Evolutionary conservation across 2,329 filamentous ascomycete species (phyloP).

Genomic region (Aspergillus awamori): DNA sequence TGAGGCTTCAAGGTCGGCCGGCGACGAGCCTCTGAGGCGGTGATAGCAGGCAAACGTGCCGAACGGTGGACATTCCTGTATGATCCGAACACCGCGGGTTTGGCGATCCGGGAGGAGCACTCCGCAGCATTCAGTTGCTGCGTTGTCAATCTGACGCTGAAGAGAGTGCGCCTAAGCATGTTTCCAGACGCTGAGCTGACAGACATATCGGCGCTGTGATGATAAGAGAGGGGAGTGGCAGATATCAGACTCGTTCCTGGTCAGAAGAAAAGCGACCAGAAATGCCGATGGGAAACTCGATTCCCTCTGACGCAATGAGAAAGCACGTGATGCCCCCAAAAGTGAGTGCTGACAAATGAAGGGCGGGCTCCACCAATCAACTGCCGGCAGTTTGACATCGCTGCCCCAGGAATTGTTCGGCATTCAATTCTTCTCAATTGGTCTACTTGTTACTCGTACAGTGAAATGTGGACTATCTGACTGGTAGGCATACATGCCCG

Average conservation of each 20-base stretch:
- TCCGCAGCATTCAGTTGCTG: conserved; percentile 25
- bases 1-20: conserved; percentile 50
- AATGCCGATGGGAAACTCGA: conserved; percentile 1
- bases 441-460: neutral
- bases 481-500: neutral
- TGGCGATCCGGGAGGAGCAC: conserved; percentile 31
- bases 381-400: conserved; percentile 21
- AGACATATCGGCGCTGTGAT: conserved; percentile 31
- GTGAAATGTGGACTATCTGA: neutral
- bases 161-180: conserved; percentile 35
- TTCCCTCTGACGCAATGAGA: conserved; percentile 37
- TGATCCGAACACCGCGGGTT: conserved; percentile 32
- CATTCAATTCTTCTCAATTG: neutral
- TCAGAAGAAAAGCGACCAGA: neutral
- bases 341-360: conserved; percentile 34
- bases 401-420: neutral
- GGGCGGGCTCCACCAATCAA: conserved; percentile 25
- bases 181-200: conserved; percentile 35
- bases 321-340: conserved; percentile 27
- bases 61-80: conserved; percentile 49
- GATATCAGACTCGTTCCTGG: neutral
- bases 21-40: conserved; percentile 50
- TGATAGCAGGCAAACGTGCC: conserved; percentile 50
- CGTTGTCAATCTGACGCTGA: conserved; percentile 26
- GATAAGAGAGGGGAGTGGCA: neutral